Conservation (phyloP, 257 asterid genomes). For the Fraxinus anomala region DNA sequence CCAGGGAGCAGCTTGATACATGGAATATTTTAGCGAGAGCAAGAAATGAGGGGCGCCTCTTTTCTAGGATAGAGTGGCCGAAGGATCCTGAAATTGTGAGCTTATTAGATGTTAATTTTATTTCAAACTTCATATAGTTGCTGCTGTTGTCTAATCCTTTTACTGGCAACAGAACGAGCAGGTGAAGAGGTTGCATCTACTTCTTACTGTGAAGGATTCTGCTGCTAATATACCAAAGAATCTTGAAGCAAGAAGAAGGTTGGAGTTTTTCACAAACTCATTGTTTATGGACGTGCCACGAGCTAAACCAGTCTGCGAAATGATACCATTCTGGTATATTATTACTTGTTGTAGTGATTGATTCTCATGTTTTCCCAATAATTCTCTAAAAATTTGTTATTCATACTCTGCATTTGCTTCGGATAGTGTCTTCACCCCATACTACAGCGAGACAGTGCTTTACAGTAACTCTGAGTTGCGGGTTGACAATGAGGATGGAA, state of each 20-base stretch:
- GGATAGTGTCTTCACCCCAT: conserved; percentile 94
- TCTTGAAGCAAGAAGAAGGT: conserved; percentile 94
- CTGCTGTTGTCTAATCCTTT: conserved; percentile 14
- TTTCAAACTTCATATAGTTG: conserved; percentile 9
- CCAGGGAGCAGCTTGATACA: conserved; percentile 95
- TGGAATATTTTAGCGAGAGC: conserved; percentile 92
- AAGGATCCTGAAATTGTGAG: conserved; percentile 83
- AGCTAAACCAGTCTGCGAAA: conserved; percentile 88
- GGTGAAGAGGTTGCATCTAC: conserved; percentile 93
- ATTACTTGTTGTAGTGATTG: neutral
- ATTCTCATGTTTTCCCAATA: conserved; percentile 18
- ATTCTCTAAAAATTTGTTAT: conserved; percentile 29
- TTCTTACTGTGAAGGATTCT: conserved; percentile 91
- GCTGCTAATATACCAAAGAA: conserved; percentile 96
- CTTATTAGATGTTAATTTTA: conserved; percentile 9
- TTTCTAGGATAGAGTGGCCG: conserved; percentile 95
- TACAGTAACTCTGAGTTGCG: conserved; percentile 90
- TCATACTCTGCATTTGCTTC: conserved; percentile 31
- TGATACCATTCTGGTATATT: conserved; percentile 89
- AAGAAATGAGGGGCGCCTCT: conserved; percentile 91
- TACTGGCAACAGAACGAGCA: conserved; percentile 74
- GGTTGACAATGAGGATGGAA: conserved; percentile 96
- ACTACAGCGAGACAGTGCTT: conserved; percentile 97
- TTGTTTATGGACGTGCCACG: conserved; percentile 94
- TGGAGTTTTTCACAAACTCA: conserved; percentile 87